Base-by-base conservation (phyloP, 75 land plant species). In the Selaginella moellendorffii region DNA sequence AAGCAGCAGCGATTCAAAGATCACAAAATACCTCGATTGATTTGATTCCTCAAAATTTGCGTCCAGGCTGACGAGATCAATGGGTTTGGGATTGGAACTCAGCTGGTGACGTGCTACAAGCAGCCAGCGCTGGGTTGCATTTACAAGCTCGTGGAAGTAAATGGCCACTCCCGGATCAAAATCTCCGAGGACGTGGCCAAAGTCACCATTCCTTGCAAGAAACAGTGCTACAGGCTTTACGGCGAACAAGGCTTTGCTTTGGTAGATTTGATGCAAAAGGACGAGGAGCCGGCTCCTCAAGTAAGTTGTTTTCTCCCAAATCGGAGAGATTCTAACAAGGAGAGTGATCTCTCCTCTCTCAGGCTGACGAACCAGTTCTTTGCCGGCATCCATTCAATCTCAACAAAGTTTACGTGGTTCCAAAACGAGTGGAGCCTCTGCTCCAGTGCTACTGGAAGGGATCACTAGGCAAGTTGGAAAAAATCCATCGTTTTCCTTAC, bases 361-460 rank as follows among this genome's bases (percentile, higher is more conserved):
- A 93, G 98, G 96, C 71, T 22, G 90, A 75, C 27, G 85, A 93
- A 58, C 66, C 87, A 28, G 76, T 93, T 28, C 54, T 93, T 28
- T 93, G 98, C 65, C 86, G 96, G 24, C 98, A 93, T 53, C 98
- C 98, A 12, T 93, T 88, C 64, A 85, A 27, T 72, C 96, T 96
- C 1, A 93, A 85, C 66, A 79, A 96, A 76, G 98, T 87, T 1
- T 79, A 88, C 74, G 96, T 93, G 61, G 85, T 93, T 27, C 98
- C 96, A 25, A 81, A 83, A 60, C 76, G 64, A 27, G 96, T 93
- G 2, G 98, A 93, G 77, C 79, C 88, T 75, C 85, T 93, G 54
- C 69, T 83, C 59, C 85, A 85, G 62, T 88, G 96, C 72, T 93
- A 83, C 54, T 88, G 98, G 98, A 68, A 80, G 61, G 87, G 96